Evolutionary conservation across 2,329 filamentous ascomycete genomes (phyloP).

Genomic region (Hortaea sp.): DNA sequence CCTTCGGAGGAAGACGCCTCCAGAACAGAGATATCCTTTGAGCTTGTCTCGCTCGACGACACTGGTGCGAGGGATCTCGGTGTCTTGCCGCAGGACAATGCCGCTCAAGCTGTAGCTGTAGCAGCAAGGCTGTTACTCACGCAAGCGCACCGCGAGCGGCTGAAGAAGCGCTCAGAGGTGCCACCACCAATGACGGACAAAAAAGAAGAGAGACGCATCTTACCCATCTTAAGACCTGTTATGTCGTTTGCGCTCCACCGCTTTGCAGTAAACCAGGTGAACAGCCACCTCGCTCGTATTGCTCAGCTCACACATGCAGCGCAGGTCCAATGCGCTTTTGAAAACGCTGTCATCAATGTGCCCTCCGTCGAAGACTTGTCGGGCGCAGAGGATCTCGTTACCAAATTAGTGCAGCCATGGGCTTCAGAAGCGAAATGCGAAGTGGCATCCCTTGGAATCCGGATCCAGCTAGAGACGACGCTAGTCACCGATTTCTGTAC

Average conservation of each 20-base stretch:
- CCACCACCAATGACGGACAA: conserved; percentile 45
- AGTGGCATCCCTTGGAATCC: background rate
- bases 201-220: conserved; percentile 40
- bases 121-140: conserved; percentile 66
- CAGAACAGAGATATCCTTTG: conserved; percentile 54
- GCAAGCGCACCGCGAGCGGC: conserved; percentile 68
- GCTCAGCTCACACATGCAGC: conserved; percentile 7
- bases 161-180: conserved; percentile 56
- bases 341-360: conserved; percentile 8
- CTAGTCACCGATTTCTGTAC: conserved; percentile 20
- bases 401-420: conserved; percentile 7
- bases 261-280: conserved; percentile 26
- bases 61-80: conserved; percentile 6
- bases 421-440: conserved; percentile 1
- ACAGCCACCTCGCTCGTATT: conserved; percentile 21
- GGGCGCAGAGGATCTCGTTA: conserved; percentile 9
- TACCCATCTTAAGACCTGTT: conserved; percentile 51
- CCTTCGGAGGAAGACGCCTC: conserved; percentile 18
- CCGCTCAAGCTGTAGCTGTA: conserved; percentile 58
- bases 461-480: conserved; percentile 18
- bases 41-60: conserved; percentile 55
- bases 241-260: conserved; percentile 45
- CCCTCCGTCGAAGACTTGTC: conserved; percentile 1
- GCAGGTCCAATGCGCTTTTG: conserved; percentile 9
- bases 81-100: conserved; percentile 21